Evolutionary conservation across 1,284 basidiomycete genomes (phyloP), one percentile per base, ranked within the genome.

Genomic region (Ceratobasidium sp.): DNA sequence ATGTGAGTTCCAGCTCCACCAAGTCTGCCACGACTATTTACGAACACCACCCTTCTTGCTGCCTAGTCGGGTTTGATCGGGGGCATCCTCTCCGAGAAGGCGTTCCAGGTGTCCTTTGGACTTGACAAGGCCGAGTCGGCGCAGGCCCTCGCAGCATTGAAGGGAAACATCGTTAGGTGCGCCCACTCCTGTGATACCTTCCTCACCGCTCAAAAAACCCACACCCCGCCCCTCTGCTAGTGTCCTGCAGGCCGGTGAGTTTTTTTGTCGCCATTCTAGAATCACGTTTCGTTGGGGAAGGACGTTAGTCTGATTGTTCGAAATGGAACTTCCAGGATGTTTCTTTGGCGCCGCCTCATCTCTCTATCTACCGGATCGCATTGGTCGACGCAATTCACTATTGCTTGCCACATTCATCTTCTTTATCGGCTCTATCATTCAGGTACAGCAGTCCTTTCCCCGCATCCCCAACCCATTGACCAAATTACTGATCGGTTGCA

Each of bases 101-200:
- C 74, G 16, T 74, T 74, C 64, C 36, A 74, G 30, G 14, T 56
- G 36, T 62, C 74, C 16, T 74, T 74, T 58, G 74, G 74, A 8
- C 74, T 74, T 8, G 74, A 72, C 58, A 61, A 71, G 28, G 66
- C 44, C 33, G 66, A 67, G 21, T 51, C 40, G 30, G 54, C 72
- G 1, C n/a, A 40, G 16, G 74, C 74, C 16, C 62, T 72, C 46
- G 75, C 77, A 3, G 72, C 74, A 8, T 60, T 78, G 49, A 76
- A 77, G 69, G 76, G 76, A n/a, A 77, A 76, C 70, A 77, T 77
- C 44, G 77, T 78, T 4, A 74, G 75, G n/a, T n/a, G n/a, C n/a
- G n/a, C n/a, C n/a, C n/a, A n/a, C n/a, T n/a, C n/a, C n/a, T n/a
- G n/a, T n/a, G n/a, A n/a, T n/a, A n/a, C n/a, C n/a, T n/a, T n/a